Conservation (phyloP, 305 asterid genomes). For the Fraxinus baroniana region DNA sequence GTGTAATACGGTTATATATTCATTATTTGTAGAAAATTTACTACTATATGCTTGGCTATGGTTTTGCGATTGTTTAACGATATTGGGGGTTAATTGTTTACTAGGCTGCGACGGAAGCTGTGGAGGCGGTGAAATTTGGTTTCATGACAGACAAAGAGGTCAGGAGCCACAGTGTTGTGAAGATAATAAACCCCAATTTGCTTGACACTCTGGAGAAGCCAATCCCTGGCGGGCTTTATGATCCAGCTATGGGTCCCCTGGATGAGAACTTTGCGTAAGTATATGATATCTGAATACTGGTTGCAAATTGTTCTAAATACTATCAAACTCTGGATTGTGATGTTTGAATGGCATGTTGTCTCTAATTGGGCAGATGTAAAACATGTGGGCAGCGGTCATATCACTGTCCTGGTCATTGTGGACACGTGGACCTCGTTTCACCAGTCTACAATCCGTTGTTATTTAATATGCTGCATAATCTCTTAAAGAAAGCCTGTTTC, state of each 20-base stretch:
- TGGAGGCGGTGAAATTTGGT: slow-evolving; percentile 57
- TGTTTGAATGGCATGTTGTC: slow-evolving; percentile 4
- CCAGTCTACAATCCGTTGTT: slow-evolving; percentile 78
- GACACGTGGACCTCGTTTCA: slow-evolving; percentile 79
- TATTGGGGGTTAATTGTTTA: not conserved
- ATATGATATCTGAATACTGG: not conserved
- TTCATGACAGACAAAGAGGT: slow-evolving; percentile 79
- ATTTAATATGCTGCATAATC: slow-evolving; percentile 43
- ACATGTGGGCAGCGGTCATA: slow-evolving; percentile 62
- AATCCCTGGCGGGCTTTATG: slow-evolving; percentile 70
- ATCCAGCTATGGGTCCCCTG: slow-evolving; percentile 72
- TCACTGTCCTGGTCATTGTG: slow-evolving; percentile 80
- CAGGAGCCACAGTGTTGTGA: slow-evolving; percentile 58
- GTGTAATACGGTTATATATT: not conserved
- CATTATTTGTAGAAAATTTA: not conserved
- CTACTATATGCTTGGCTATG: not conserved
- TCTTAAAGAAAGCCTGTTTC: slow-evolving; percentile 63
- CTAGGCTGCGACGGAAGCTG: slow-evolving; percentile 58
- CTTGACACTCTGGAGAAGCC: slow-evolving; percentile 54
- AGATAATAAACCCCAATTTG: slow-evolving; percentile 55
- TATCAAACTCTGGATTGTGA: not conserved
- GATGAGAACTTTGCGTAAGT: slow-evolving; percentile 52
- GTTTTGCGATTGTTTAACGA: not conserved
- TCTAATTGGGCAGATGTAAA: slow-evolving; percentile 63
- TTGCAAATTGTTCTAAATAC: not conserved